These are phyloP conservation scores for Pythium guiyangense DNA, from an alignment of 352 stramenopile species.

Conservation along the genomic window DNA sequence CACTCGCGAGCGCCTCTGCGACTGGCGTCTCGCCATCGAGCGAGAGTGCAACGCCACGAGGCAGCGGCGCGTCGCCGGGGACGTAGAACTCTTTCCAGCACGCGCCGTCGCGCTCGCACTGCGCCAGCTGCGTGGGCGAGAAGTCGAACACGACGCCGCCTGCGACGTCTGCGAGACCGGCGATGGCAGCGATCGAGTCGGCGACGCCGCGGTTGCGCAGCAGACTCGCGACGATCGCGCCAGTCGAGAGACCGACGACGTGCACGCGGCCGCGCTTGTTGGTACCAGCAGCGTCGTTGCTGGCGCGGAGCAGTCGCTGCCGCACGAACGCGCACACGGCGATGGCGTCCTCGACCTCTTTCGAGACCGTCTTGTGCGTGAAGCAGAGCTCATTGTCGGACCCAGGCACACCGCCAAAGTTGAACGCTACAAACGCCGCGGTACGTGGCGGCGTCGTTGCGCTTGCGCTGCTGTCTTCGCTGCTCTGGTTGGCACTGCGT, in stretches of 20 bases:
- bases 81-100: constrained; percentile 80
- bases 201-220: constrained; percentile 34
- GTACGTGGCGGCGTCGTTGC: background rate
- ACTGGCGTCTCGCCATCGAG: constrained; percentile 28
- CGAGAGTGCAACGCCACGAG: constrained; percentile 30
- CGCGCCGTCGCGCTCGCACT: constrained; percentile 27
- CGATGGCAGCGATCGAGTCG: constrained; percentile 56
- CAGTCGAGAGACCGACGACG: constrained; percentile 64
- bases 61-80: constrained; percentile 31
- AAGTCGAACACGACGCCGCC: constrained; percentile 60
- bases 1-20: background rate
- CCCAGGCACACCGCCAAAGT: constrained; percentile 61
- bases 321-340: constrained; percentile 42
- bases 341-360: constrained; percentile 54
- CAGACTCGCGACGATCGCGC: constrained; percentile 60
- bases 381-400: constrained; percentile 51
- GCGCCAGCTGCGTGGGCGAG: constrained; percentile 34
- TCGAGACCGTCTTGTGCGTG: constrained; percentile 46
- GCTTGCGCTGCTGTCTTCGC: no score
- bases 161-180: constrained; percentile 45
- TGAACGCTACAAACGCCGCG: constrained; percentile 50
- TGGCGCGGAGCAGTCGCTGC: constrained; percentile 18
- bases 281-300: background rate
- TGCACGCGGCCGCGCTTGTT: constrained; percentile 25
- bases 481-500: no score